These are phyloP conservation scores for Botrytis medusae DNA, from an alignment of 2,329 filamentous ascomycete species.

Conservation along the genomic window DNA sequence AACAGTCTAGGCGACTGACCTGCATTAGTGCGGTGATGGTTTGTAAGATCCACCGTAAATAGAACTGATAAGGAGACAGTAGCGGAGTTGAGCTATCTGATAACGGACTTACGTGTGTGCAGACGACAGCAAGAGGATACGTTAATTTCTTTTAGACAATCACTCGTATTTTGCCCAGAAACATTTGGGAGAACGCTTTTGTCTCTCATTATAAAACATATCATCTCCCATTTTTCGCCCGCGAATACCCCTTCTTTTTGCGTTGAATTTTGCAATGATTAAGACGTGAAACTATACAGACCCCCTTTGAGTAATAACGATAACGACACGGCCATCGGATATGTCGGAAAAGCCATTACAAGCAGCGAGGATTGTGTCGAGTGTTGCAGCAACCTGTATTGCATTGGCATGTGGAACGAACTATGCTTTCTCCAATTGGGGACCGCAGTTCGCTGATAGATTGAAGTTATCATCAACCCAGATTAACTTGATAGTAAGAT, in stretches of 20 bases:
- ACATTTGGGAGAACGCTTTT: not conserved
- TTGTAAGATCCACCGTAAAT: slow-evolving; percentile 8
- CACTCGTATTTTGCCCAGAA: not conserved
- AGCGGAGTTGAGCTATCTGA: slow-evolving; percentile 1
- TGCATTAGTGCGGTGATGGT: slow-evolving; percentile 17
- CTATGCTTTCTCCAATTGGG: slow-evolving; percentile 98
- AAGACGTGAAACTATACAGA: slow-evolving; percentile 24
- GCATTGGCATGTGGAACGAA: slow-evolving; percentile 91
- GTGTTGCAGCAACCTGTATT: slow-evolving; percentile 79
- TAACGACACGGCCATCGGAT: slow-evolving; percentile 27
- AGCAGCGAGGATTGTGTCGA: slow-evolving; percentile 74
- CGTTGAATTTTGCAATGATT: slow-evolving; percentile 25
- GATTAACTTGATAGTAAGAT: slow-evolving; percentile 79
- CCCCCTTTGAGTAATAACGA: slow-evolving; percentile 6
- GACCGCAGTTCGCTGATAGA: slow-evolving; percentile 86
- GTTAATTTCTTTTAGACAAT: slow-evolving; percentile 24
- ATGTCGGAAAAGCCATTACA: slow-evolving; percentile 53
- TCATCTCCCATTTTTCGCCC: not conserved
- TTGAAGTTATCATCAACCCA: slow-evolving; percentile 88
- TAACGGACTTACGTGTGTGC: slow-evolving; percentile 15
- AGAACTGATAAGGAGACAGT: slow-evolving; percentile 16
- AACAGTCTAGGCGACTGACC: not conserved
- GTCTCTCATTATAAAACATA: slow-evolving; percentile 1
- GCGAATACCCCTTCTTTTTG: not conserved
- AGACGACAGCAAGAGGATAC: slow-evolving; percentile 20